Evolutionary conservation across 441 rosid genomes (phyloP), one percentile per base, ranked within the genome.

Genomic region (Pelargonium australe): DNA sequence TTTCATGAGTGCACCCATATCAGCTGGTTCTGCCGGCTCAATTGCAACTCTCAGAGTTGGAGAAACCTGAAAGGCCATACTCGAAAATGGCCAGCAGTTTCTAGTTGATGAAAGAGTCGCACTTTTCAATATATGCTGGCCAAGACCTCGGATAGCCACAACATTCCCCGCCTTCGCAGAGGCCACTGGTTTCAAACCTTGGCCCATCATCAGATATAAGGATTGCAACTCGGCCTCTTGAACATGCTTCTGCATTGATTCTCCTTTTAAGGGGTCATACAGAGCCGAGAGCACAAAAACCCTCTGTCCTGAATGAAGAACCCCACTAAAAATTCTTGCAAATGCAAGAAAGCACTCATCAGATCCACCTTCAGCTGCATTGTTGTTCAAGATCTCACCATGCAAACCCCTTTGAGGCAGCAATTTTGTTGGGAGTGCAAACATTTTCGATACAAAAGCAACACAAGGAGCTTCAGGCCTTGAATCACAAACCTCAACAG

Each of bases 331-430:
- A 72, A 89, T 79, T 86, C 97, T 87, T 44, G 95, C 99, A 84
- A 91, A 94, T 61, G 95, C 96, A 76, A 94, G 95, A 78, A 94
- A 94, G 66, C 97, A 94, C 80, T 94, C 99, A 64, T 89, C 96
- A 3, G 95, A 86, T 74, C 83, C 86, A 37, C 83, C 84, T 66
- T 88, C 91, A n/a, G 84, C 94, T 10, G 70, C 65, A 34, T 67
- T 73, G 72, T 80, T 84, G 57, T 81, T 80, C 80, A 89, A 73
- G 65, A 79, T 73, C 77, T 89, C 97, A 73, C 90, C 89, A 65
- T 84, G 78, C 9, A 85, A 80, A 73, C 90, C 96, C 58, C 78
- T 82, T 53, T 70, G 88, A 78, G 97, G 97, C 25, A 94, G 77
- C 92, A 89, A 76, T 74, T 91, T 91, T 72, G 81, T 68, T 7